Evolutionary conservation across 1,139 yeast species (phyloP).

Genomic region (Suhomyces bokatorum): DNA sequence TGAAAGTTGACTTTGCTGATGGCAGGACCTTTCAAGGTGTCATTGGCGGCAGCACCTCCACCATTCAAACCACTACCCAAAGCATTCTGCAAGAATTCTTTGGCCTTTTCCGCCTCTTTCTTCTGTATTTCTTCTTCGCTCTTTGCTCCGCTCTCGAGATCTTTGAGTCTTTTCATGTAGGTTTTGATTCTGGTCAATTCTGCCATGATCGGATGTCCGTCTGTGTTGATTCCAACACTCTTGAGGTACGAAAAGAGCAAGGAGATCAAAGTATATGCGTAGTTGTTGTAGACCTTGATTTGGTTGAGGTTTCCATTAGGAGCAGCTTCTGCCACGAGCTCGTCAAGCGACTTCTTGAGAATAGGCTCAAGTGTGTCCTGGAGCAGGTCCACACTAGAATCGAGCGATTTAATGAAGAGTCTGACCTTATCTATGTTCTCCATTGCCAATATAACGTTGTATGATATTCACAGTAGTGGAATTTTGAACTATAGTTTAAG

Average conservation of each 20-base stretch:
- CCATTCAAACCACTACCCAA: slow-evolving; percentile 38
- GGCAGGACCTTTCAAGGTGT: slow-evolving; percentile 46
- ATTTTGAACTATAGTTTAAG: neutral
- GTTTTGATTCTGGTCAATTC: slow-evolving; percentile 71
- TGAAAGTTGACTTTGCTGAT: slow-evolving; percentile 58
- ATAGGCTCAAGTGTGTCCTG: slow-evolving; percentile 34
- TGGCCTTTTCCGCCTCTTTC: slow-evolving; percentile 38
- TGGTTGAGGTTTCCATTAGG: slow-evolving; percentile 37
- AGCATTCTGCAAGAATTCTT: slow-evolving; percentile 46
- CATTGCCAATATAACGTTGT: slow-evolving; percentile 28
- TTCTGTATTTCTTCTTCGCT: slow-evolving; percentile 21
- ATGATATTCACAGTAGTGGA: slow-evolving; percentile 1
- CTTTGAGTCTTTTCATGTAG: slow-evolving; percentile 64
- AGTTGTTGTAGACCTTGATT: slow-evolving; percentile 39
- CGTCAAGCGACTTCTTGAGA: slow-evolving; percentile 37
- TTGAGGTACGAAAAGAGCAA: slow-evolving; percentile 59
- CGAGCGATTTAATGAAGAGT: slow-evolving; percentile 30
- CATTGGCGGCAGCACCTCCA: slow-evolving; percentile 33
- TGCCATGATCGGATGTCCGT: slow-evolving; percentile 60
- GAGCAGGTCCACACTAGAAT: slow-evolving; percentile 33
- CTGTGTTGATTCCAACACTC: slow-evolving; percentile 57
- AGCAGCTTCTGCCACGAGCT: slow-evolving; percentile 24
- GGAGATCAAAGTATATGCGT: slow-evolving; percentile 48
- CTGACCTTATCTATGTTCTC: slow-evolving; percentile 42
- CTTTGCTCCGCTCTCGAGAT: slow-evolving; percentile 29